These are phyloP conservation scores for Nitzschia sp. DNA, from an alignment of 108 stramenopile genomes.

Conservation along the genomic window DNA sequence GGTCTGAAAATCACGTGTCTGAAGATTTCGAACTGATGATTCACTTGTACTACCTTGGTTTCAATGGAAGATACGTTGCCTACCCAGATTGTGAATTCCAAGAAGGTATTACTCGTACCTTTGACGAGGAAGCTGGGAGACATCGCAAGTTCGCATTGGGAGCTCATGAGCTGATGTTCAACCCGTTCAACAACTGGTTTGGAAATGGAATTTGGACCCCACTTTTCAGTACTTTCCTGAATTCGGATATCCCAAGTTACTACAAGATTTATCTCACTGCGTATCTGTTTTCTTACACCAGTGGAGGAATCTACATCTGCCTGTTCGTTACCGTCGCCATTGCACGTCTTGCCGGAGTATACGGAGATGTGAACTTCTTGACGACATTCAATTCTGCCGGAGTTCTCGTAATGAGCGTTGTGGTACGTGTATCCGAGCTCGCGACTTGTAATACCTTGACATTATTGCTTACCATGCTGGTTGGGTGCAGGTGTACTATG, in stretches of 20 bases:
- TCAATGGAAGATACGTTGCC: constrained; percentile 56
- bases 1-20: constrained; percentile 52
- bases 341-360: constrained; percentile 27
- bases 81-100: constrained; percentile 60
- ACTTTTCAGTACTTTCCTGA: constrained; percentile 48
- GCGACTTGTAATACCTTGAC: neutral
- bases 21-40: constrained; percentile 68
- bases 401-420: constrained; percentile 41
- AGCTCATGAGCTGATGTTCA: constrained; percentile 60
- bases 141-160: constrained; percentile 53
- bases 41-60: constrained; percentile 58
- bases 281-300: constrained; percentile 49
- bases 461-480: neutral
- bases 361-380: constrained; percentile 28
- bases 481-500: constrained; percentile 38
- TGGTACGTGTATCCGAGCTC: constrained; percentile 7
- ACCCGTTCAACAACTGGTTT: constrained; percentile 50
- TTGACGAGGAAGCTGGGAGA: constrained; percentile 63
- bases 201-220: constrained; percentile 49
- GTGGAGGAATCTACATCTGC: constrained; percentile 49
- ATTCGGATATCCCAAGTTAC: constrained; percentile 54
- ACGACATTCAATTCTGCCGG: constrained; percentile 45
- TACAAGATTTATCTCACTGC: constrained; percentile 59
- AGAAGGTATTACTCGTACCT: constrained; percentile 61
- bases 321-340: constrained; percentile 43